Evolutionary conservation across 1,284 basidiomycete species (phyloP).

Genomic region (Tylopilus orsonianus): DNA sequence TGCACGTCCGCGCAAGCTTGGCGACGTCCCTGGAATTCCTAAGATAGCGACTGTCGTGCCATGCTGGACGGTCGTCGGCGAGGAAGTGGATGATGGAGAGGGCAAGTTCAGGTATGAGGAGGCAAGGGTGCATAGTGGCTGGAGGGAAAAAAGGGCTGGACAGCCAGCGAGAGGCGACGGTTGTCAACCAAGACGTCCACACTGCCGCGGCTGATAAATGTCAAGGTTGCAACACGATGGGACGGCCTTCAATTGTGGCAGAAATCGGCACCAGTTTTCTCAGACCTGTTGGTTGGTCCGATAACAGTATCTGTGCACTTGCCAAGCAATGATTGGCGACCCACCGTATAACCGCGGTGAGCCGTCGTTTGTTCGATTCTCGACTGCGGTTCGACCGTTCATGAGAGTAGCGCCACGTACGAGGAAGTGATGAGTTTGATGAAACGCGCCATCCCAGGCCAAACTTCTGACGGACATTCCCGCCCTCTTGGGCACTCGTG

Average conservation of each 20-base stretch:
- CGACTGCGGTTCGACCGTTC: not conserved
- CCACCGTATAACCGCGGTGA: not conserved
- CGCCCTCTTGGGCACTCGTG: too few relatives aligned
- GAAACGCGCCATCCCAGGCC: conserved; percentile 1
- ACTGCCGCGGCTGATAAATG: conserved; percentile 1
- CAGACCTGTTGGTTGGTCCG: conserved; percentile 14
- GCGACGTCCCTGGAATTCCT: conserved; percentile 28
- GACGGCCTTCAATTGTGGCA: not conserved
- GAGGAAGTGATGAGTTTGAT: not conserved
- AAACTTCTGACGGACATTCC: conserved; percentile 2
- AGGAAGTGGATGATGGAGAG: conserved; percentile 27
- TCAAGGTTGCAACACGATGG: not conserved
- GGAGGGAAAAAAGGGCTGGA: not conserved
- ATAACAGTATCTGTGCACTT: conserved; percentile 4
- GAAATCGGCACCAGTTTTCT: conserved; percentile 14
- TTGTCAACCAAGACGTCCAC: conserved; percentile 1
- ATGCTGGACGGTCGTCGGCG: conserved; percentile 24
- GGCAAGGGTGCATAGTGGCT: conserved; percentile 29
- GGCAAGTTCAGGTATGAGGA: conserved; percentile 28
- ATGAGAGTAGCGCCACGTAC: not conserved
- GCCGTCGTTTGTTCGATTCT: not conserved
- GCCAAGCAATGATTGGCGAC: not conserved
- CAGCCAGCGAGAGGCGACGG: not conserved
- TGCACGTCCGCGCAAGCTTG: conserved; percentile 31
- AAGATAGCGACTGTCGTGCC: conserved; percentile 21